Base-by-base conservation (phyloP, 1,284 basidiomycete species). In the Anthracocystis setariae region DNA sequence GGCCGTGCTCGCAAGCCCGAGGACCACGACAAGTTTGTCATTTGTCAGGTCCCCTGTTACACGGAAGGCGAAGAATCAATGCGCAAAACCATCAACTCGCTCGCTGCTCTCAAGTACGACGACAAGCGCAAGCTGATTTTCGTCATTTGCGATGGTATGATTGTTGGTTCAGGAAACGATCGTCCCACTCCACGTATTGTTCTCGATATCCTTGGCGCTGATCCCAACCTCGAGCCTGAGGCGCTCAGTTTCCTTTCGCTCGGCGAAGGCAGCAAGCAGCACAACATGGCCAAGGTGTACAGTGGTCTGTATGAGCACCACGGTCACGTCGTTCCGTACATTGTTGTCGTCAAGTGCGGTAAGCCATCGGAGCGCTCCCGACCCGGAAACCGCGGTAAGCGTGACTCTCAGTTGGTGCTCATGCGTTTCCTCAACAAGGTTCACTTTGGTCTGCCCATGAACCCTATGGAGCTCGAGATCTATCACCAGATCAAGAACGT, bases 401-500 rank as follows among this genome's bases (percentile, higher is more conserved):
- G 81, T 85, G 95, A 98, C 83, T 94, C 93, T 37, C 96, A 98
- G 85, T 91, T 98, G 88, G 81, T 93, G 27, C 85, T 99, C 48
- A 94, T 98, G 92, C 92, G 93, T 76, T 98, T 95, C 88, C 88
- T 98, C 86, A 99, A 98, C 86, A 92, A 91, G 88, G 95, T 98
- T 32, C 95, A 98, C 85, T 98, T 97, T 85, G 93, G 94, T 81
- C 84, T 92, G 18, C 91, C 93, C 0, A 99, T 99, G 96, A 93
- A 91, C 80, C 96, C 94, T 0, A 85, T 96, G 67, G 95, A 98
- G 84, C 86, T 98, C 50, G 95, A 98, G 85, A 92, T 98, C 84
- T 98, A 94, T 82, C 96, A 98, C 83, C 95, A 98, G 84, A 95
- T 98, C 87, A 93, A 96, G 88, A 98, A 98, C 82, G 93, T 98